Evolutionary conservation across 768 basidiomycete species (phyloP), one percentile per base, ranked within the genome.

Genomic region (Imleria badia): DNA sequence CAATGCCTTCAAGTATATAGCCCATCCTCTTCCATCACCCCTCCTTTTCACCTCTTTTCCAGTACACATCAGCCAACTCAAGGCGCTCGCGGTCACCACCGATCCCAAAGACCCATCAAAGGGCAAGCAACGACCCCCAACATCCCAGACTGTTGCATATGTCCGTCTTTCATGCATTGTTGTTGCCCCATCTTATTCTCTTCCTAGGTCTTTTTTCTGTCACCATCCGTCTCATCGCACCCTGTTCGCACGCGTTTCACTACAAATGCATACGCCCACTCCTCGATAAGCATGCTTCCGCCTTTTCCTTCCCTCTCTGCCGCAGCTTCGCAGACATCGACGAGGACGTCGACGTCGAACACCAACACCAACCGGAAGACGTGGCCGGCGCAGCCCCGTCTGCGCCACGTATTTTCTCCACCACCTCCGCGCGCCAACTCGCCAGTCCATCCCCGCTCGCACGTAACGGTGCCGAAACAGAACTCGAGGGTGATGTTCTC

Each of bases 231-330:
- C 96, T 99, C 77, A 95, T 99, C 67, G 94, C 96, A 29, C 96
- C 96, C 0, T 99, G 96, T 73, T 94, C 92, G 1, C 96, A 99
- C 71, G 87, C 94, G 0, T 93, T 91, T 77, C 92, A 94, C 75
- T 94, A 91, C 82, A 98, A 98, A 72, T 98, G 96, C 70, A 94
- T 99, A 55, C 83, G 94, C 1, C 96, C 95, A 2, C 79, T 98
- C 12, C 79, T 98, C 40, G 82, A 91, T 60, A 73, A 81, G n/a
- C 93, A 98, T 71, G 85, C 94, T 62, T 92, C 95, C 0, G 89
- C 91, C 8, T 99, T 98, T 75, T 90, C 85, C 14, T 99, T 96
- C 65, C 96, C 96, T 0, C 81, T 99, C 8, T 99, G 96, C 71
- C 80, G 96, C 38, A 94, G 94, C 0, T 99, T 89, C 64, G 94